phyloP scores from a whole-genome alignment of 2,329 filamentous ascomycete species.

The Parastagonospora nodorum region DNA sequence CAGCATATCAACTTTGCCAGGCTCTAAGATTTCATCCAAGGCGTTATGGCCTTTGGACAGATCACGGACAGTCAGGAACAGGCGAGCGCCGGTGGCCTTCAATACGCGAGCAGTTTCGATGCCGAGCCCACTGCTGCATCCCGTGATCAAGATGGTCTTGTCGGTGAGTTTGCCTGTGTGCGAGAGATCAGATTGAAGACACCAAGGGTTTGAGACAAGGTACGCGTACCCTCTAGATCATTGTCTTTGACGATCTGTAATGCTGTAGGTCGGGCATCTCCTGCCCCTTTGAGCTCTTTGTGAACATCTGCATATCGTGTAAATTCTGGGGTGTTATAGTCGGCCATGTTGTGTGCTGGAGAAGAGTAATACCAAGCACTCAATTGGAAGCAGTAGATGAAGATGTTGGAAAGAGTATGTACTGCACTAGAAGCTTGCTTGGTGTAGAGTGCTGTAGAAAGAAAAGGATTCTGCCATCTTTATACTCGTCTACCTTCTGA shows the following conservation, averaged over 20 bases:
- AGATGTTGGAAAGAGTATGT: too few relatives aligned
- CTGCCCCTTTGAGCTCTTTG: constrained; percentile 35
- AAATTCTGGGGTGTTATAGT: constrained; percentile 4
- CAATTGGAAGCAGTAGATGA: too few relatives aligned
- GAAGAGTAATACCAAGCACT: neutral
- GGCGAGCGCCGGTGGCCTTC: constrained; percentile 51
- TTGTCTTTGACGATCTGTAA: constrained; percentile 48
- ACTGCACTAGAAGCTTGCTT: too few relatives aligned
- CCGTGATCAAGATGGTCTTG: constrained; percentile 33
- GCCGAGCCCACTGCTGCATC: constrained; percentile 29
- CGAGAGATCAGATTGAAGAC: neutral
- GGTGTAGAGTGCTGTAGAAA: too few relatives aligned
- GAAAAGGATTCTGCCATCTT: too few relatives aligned
- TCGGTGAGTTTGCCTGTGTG: constrained; percentile 31
- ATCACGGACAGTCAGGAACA: constrained; percentile 52
- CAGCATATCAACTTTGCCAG: constrained; percentile 24
- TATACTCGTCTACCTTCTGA: too few relatives aligned
- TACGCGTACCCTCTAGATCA: constrained; percentile 8
- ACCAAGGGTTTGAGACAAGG: neutral
- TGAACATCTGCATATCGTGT: constrained; percentile 13
- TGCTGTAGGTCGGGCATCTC: constrained; percentile 50
- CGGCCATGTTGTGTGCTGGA: constrained; percentile 1
- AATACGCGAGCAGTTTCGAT: constrained; percentile 46
- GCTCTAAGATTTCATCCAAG: constrained; percentile 26
- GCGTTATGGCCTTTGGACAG: constrained; percentile 20